Percentiles rank a stretch among this genome's conserved stretches.
Conservation (phyloP, 768 basidiomycete genomes). For the Chalciporus piperatus region DNA sequence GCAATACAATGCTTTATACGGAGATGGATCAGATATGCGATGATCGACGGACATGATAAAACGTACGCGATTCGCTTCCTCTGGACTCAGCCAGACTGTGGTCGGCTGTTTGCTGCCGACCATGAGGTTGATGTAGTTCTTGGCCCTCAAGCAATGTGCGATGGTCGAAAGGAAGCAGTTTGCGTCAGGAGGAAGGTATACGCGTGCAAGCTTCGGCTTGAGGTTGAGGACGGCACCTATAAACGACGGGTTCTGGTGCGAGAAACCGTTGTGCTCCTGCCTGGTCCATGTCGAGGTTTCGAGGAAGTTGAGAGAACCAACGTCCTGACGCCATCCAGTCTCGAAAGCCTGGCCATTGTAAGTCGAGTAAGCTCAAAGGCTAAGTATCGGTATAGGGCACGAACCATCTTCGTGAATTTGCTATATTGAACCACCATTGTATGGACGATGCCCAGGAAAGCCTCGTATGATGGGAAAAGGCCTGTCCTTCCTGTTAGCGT, state of each 20-base stretch:
- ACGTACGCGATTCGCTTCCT: slow-evolving; percentile 67
- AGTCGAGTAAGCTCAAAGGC: background rate
- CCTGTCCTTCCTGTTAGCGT: slow-evolving; percentile 85
- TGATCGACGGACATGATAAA: background rate
- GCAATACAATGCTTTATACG: slow-evolving; percentile 70
- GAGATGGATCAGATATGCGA: background rate
- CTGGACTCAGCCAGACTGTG: slow-evolving; percentile 71
- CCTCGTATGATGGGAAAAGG: slow-evolving; percentile 88
- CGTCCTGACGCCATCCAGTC: slow-evolving; percentile 68
- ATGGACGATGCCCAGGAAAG: slow-evolving; percentile 85
- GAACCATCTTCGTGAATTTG: slow-evolving; percentile 84
- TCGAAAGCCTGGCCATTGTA: slow-evolving; percentile 41
- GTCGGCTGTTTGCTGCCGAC: slow-evolving; percentile 86
- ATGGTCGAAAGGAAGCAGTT: slow-evolving; percentile 84
- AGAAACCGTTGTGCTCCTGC: slow-evolving; percentile 88
- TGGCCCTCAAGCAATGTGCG: slow-evolving; percentile 77
- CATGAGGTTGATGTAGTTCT: slow-evolving; percentile 86
- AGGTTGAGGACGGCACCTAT: slow-evolving; percentile 84
- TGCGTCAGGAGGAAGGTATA: slow-evolving; percentile 88
- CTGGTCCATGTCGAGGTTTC: slow-evolving; percentile 87
- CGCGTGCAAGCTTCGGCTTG: slow-evolving; percentile 66
- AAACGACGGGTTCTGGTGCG: slow-evolving; percentile 84
- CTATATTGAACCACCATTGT: slow-evolving; percentile 90
- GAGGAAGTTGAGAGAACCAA: slow-evolving; percentile 78
- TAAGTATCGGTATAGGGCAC: slow-evolving; percentile 5